These are phyloP conservation scores for Haplosporangium sp. DNA, from an alignment of 371 early-diverging fungal species.

Conservation along the genomic window DNA sequence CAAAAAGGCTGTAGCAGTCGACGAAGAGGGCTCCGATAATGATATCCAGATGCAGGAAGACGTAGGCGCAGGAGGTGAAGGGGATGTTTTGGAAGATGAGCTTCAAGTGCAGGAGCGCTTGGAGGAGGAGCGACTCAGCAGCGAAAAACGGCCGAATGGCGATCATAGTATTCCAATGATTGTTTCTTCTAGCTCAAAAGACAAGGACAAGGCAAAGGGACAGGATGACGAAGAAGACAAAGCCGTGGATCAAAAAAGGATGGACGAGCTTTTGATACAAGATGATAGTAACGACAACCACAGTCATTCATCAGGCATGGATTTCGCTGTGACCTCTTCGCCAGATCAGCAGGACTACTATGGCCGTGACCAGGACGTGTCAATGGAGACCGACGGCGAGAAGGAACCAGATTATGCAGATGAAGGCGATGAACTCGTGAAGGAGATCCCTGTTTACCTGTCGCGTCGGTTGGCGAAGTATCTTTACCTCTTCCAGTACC, in stretches of 20 bases:
- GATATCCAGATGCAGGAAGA: conserved; percentile 22
- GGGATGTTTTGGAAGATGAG: conserved; percentile 39
- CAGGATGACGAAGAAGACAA: conserved; percentile 1
- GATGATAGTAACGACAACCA: background rate
- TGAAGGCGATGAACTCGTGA: conserved; percentile 74
- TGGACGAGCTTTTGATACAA: conserved; percentile 17
- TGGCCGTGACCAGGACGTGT: conserved; percentile 2
- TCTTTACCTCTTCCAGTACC: conserved; percentile 88
- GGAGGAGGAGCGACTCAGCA: conserved; percentile 42
- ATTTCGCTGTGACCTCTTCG: background rate
- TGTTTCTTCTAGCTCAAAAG: conserved; percentile 12
- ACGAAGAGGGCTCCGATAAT: conserved; percentile 34
- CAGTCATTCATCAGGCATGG: no score
- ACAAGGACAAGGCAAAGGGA: conserved; percentile 17
- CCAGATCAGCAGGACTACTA: conserved; percentile 11
- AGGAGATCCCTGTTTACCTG: conserved; percentile 84
- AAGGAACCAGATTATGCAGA: conserved; percentile 52
- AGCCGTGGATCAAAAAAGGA: conserved; percentile 1
- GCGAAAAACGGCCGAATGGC: conserved; percentile 1
- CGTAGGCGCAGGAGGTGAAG: conserved; percentile 19
- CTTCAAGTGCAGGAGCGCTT: conserved; percentile 33
- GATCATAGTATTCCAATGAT: background rate
- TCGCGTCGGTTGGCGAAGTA: conserved; percentile 72
- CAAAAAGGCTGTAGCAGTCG: conserved; percentile 21
- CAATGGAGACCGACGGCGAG: conserved; percentile 16